Evolutionary conservation across 139 green algal genomes (phyloP), one percentile per base, ranked within the genome.

Genomic region (Coelastrella sp.): DNA sequence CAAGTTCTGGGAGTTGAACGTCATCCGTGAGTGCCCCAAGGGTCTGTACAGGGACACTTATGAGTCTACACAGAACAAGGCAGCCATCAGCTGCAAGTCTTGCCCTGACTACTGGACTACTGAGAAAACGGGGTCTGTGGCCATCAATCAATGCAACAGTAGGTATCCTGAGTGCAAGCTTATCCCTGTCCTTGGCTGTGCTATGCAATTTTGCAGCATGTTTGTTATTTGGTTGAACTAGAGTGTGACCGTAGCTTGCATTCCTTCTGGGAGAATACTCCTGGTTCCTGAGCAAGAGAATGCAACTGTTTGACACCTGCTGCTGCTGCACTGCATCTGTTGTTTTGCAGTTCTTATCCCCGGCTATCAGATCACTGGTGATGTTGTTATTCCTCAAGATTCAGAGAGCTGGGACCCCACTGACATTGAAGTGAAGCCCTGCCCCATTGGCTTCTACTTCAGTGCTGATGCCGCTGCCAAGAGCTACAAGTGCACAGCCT

Each of bases 401-500:
- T 35, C 15, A 8, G 17, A 19, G 11, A 8, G 4, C 9, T 76
- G 38, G 19, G 23, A 27, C 19, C 37, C 5, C 67, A 76, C 13
- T 3, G 37, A 50, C 6, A n/a, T 13, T 5, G 32, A 37, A 17
- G 35, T 34, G 34, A 5, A 13, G 1, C n/a, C n/a, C n/a, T 76
- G 67, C 34, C 67, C 67, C 7, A 5, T 76, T 57, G 67, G 67
- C 67, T 76, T 53, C 37, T 76, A 76, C 37, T 76, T 51, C 15
- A n/a, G n/a, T n/a, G n/a, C n/a, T n/a, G 38, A 51, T 57, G 67
- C 37, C 17, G 51, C 23, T 6, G 35, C 15, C 1, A 2, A 37
- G 11, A 76, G 25, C 9, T 76, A 35, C 35, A 38, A 4, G 6
- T 76, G 67, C 67, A 27, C 2, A 38, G 8, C 9, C 2, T 76